Conservation (phyloP, 306 rosid species). For the Glycyrrhiza uralensis region DNA sequence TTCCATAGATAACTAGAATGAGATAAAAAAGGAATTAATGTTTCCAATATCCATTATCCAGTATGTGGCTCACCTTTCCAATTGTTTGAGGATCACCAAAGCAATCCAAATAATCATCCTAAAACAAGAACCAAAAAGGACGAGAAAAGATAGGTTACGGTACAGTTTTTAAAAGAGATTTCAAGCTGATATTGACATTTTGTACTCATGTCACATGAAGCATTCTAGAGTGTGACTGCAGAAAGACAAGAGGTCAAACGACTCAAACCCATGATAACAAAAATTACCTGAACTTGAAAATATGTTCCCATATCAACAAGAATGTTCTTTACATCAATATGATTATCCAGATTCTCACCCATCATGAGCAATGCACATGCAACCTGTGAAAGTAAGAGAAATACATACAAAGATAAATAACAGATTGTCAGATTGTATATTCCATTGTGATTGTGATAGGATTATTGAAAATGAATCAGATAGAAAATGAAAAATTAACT, state of each 20-base stretch:
- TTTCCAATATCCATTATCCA: not conserved
- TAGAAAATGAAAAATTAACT: not conserved
- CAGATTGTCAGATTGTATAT: constrained; percentile 21
- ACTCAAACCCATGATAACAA: not conserved
- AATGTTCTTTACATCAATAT: constrained; percentile 48
- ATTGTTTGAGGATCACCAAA: constrained; percentile 77
- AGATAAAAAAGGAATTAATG: constrained; percentile 19
- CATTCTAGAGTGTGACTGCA: not conserved
- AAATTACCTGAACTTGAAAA: constrained; percentile 60
- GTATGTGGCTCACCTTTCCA: constrained; percentile 62
- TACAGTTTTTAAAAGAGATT: not conserved
- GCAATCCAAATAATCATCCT: constrained; percentile 98
- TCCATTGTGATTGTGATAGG: not conserved
- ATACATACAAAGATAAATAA: constrained; percentile 10
- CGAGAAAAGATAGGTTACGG: not conserved
- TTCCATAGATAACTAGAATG: constrained; percentile 28
- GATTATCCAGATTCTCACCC: constrained; percentile 51
- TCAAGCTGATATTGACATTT: not conserved
- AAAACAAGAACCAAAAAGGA: not conserved
- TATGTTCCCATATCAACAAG: constrained; percentile 64
- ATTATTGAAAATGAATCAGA: constrained; percentile 1
- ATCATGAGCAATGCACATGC: constrained; percentile 57
- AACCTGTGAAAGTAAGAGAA: constrained; percentile 34
- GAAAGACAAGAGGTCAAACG: not conserved
- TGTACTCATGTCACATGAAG: not conserved